Evolutionary conservation across 768 basidiomycete genomes (phyloP).

Genomic region (Leccinellum rugosiceps): DNA sequence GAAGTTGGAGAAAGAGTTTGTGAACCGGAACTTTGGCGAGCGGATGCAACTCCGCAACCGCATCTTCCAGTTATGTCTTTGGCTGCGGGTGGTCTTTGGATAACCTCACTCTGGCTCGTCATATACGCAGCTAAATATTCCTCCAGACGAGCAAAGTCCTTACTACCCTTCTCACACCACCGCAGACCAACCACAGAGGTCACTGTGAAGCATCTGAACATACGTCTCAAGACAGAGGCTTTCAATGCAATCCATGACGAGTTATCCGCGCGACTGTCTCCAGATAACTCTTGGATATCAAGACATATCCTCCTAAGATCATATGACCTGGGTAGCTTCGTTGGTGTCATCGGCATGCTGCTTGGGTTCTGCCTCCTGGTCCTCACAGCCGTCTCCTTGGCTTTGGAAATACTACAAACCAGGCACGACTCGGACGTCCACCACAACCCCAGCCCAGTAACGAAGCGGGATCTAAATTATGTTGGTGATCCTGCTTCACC

Average conservation of each 20-base stretch:
- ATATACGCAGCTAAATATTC: constrained; percentile 25
- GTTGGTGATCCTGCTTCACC: not conserved
- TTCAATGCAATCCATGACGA: constrained; percentile 50
- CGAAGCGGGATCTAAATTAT: constrained; percentile 15
- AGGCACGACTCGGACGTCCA: not conserved
- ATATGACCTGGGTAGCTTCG: constrained; percentile 50
- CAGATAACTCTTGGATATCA: constrained; percentile 24
- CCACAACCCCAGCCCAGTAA: constrained; percentile 6
- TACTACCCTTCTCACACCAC: constrained; percentile 21
- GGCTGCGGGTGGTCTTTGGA: constrained; percentile 18
- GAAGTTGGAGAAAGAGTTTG: constrained; percentile 10
- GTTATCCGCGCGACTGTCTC: constrained; percentile 36
- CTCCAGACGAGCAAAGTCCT: constrained; percentile 11
- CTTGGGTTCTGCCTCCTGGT: constrained; percentile 38
- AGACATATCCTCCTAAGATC: constrained; percentile 30
- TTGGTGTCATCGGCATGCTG: constrained; percentile 48
- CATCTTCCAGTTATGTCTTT: constrained; percentile 19
- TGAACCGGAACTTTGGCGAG: too few species aligned
- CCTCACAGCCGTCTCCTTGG: constrained; percentile 30
- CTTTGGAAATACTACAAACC: constrained; percentile 11
- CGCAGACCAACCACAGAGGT: constrained; percentile 21
- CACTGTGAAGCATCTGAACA: constrained; percentile 25
- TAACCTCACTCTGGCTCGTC: constrained; percentile 23
- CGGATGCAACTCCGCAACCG: not conserved
- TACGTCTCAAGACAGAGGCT: constrained; percentile 45